phyloP scores from a whole-genome alignment of 139 green algal genomes.

The Picochlorum sp. region DNA sequence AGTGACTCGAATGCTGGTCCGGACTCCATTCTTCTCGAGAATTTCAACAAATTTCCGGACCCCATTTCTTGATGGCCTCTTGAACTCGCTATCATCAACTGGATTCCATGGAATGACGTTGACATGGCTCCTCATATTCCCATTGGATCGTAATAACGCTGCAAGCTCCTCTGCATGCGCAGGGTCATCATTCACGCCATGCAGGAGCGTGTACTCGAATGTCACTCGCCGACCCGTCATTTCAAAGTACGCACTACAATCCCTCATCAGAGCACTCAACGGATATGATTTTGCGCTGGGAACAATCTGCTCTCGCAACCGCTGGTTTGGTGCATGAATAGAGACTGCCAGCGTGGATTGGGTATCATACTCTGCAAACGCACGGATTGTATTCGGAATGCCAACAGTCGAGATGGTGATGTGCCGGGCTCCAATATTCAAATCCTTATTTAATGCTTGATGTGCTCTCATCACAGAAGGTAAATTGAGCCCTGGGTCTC shows the following conservation, averaged over 20 bases:
- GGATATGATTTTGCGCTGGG: constrained; percentile 73
- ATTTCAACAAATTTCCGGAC: constrained; percentile 45
- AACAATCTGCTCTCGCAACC: constrained; percentile 58
- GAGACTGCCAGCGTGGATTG: constrained; percentile 73
- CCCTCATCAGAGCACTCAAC: constrained; percentile 64
- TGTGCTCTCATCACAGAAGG: constrained; percentile 59
- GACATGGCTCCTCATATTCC: constrained; percentile 63
- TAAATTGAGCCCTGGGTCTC: constrained; percentile 91
- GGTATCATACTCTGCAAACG: constrained; percentile 47
- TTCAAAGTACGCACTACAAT: constrained; percentile 67
- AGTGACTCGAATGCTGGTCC: constrained; percentile 54
- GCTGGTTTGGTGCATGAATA: constrained; percentile 64
- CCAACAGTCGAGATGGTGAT: constrained; percentile 98
- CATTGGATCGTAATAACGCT: constrained; percentile 52
- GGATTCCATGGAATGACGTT: constrained; percentile 97
- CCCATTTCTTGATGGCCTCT: constrained; percentile 42
- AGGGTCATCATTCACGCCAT: constrained; percentile 65
- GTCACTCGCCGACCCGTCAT: constrained; percentile 77
- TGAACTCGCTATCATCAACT: constrained; percentile 77
- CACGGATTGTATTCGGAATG: constrained; percentile 50
- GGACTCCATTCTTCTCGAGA: constrained; percentile 54
- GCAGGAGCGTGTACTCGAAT: constrained; percentile 96
- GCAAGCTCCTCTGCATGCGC: constrained; percentile 68
- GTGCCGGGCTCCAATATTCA: constrained; percentile 77
- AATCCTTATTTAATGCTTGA: constrained; percentile 64